phyloP scores from a whole-genome alignment of 768 basidiomycete species.

The Lentinula edodes region DNA sequence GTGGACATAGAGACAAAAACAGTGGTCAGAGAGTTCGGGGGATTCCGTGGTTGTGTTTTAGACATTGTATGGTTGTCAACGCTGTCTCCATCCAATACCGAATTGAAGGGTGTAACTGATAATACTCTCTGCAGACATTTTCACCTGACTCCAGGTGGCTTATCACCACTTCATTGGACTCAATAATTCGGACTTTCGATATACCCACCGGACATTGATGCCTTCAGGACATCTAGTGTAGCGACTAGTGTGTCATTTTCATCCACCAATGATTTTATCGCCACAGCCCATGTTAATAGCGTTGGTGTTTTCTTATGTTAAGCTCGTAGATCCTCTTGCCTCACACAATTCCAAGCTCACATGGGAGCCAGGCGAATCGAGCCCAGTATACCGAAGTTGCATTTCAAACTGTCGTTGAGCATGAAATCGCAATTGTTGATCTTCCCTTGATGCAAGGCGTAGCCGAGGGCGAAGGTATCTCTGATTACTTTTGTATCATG shows the following conservation, averaged over 20 bases:
- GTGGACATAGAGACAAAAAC: constrained; percentile 88
- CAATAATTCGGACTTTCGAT: constrained; percentile 91
- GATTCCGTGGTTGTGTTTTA: constrained; percentile 78
- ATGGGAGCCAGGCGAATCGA: constrained; percentile 76
- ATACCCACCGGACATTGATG: constrained; percentile 94
- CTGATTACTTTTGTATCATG: constrained; percentile 6
- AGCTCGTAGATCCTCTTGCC: background rate
- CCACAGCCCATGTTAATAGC: constrained; percentile 90
- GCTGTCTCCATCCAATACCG: background rate
- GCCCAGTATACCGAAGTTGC: constrained; percentile 89
- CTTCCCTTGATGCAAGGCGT: constrained; percentile 84
- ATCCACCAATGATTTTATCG: constrained; percentile 92
- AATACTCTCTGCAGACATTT: constrained; percentile 57
- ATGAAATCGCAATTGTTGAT: constrained; percentile 59
- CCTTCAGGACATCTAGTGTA: constrained; percentile 80
- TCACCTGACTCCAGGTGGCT: constrained; percentile 96
- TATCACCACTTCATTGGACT: constrained; percentile 82
- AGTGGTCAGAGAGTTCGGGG: constrained; percentile 84
- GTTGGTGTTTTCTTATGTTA: constrained; percentile 95
- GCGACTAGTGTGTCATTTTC: constrained; percentile 92
- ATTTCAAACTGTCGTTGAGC: constrained; percentile 73
- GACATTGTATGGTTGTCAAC: constrained; percentile 61
- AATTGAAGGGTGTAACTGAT: background rate
- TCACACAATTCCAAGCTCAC: constrained; percentile 2
- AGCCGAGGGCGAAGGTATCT: constrained; percentile 76